phyloP scores from a whole-genome alignment of 345 rosid species.

The Syzygium grande region DNA sequence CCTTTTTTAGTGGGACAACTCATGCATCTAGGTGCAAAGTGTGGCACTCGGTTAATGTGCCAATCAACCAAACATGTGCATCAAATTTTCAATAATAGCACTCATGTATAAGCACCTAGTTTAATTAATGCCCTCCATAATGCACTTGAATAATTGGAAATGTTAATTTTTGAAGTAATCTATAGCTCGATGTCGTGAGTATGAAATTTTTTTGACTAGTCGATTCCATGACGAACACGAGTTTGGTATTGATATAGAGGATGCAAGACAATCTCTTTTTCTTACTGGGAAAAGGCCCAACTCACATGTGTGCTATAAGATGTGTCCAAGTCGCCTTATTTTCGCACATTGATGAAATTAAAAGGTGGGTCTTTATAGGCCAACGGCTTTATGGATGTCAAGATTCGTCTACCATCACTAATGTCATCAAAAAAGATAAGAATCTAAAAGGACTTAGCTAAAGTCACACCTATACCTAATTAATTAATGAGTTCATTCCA shows the following conservation, averaged over 20 bases:
- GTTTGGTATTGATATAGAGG: background rate
- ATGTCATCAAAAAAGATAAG: background rate
- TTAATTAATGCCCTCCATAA: background rate
- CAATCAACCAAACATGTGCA: background rate
- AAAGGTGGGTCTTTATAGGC: background rate
- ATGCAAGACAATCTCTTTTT: background rate
- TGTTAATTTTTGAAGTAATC: background rate
- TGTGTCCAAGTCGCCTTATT: background rate
- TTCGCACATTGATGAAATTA: background rate
- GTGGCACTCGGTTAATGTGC: background rate
- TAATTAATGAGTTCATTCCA: background rate
- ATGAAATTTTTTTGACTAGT: background rate
- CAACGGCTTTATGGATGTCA: background rate
- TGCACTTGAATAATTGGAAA: background rate
- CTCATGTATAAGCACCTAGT: background rate
- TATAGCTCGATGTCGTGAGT: background rate
- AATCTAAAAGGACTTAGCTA: background rate
- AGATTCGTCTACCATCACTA: background rate
- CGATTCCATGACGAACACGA: background rate
- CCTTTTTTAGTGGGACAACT: background rate
- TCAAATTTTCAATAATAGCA: background rate
- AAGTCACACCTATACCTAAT: background rate
- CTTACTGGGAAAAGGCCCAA: background rate
- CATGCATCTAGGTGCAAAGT: background rate
- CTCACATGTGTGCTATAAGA: too few species aligned